Base-by-base conservation (phyloP, 2,329 filamentous ascomycete species). In the Colletotrichum sp. region DNA sequence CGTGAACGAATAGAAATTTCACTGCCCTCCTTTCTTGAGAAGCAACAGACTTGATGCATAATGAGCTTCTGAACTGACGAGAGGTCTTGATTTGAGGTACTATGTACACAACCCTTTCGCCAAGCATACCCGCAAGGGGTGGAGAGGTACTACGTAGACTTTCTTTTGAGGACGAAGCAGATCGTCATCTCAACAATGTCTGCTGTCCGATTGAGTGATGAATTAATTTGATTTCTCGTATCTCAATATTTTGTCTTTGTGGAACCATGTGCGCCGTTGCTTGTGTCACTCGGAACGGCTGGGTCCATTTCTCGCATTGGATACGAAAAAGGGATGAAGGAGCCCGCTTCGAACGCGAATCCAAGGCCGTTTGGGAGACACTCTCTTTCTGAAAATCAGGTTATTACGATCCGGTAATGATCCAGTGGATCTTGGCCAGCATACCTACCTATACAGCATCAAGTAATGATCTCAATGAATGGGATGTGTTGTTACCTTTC, bases 51-150 rank as follows among this genome's bases (percentile, higher is more conserved):
- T 49, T 3, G 39, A 49, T 49, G 3, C 8, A 44, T 18, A 4
- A 6, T 44, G 3, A 44, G 5, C 39, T n/a, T n/a, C 9, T 18
- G 3, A 3, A n/a, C 9, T n/a, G 4, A 0, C 18, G 18, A 49
- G 3, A 49, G 39, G 9, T 6, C 6, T n/a, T 6, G 5, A 4
- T 12, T 44, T n/a, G 0, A n/a, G 3, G 39, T 7, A 1, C 0
- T 49, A 7, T 49, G 1, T 49, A n/a, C 18, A 49, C 9, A 6
- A n/a, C 0, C 6, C 6, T 6, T 4, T n/a, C 9, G 39, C 39
- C 39, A 49, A n/a, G 18, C 1, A 49, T 49, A 7, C 9, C 39
- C 18, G 18, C 3, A 44, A 12, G 9, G 18, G 39, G 2, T 3
- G 0, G 1, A 4, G 18, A 44, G 18, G 18, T 49, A n/a, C 9